Evolutionary conservation across 169 alveolate species (phyloP).

Genomic region (Plasmodium vivax): DNA sequence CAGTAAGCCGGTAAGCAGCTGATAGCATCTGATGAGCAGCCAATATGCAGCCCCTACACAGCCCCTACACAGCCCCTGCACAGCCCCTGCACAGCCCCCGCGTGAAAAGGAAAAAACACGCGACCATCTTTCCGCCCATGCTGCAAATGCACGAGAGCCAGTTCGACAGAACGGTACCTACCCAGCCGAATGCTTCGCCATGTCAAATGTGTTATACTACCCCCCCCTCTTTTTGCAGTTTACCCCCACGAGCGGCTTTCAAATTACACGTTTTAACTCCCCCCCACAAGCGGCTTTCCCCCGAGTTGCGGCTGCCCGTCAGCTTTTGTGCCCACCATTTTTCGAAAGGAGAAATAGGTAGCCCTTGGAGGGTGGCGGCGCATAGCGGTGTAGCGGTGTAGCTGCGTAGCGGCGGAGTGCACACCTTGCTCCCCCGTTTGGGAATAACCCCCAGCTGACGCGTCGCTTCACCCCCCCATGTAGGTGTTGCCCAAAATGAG

Average conservation of each 20-base stretch:
- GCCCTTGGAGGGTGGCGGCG: neutral
- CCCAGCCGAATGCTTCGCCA: neutral
- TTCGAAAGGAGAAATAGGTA: neutral
- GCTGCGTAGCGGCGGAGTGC: neutral
- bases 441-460: neutral
- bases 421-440: no score
- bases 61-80: no score
- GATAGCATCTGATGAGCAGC: no score
- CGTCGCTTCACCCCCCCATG: neutral
- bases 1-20: neutral
- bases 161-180: neutral
- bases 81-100: neutral
- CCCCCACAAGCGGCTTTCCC: no score
- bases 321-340: neutral
- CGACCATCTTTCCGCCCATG: neutral
- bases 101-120: neutral
- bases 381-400: neutral
- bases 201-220: neutral
- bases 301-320: neutral
- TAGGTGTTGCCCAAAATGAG: neutral
- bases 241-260: neutral
- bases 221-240: neutral
- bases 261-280: neutral
- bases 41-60: no score
- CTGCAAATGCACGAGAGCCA: neutral